Evolutionary conservation across 106 monocot species (phyloP).

Genomic region (Xerophyta viscosa): DNA sequence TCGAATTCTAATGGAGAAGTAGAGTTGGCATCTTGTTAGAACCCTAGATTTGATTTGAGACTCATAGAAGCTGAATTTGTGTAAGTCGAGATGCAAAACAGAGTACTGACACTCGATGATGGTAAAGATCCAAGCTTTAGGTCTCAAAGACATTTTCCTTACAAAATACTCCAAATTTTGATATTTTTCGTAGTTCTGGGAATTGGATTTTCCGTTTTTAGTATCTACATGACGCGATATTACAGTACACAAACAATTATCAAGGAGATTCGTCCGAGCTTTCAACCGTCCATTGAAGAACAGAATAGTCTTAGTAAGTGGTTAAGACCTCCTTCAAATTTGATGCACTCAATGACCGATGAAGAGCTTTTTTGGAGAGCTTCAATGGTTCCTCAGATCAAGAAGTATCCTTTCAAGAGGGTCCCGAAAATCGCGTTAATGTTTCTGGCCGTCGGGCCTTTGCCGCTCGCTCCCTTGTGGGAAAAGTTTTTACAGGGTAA

Average conservation of each 20-base stretch:
- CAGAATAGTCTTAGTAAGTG: neutral
- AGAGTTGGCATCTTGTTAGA: neutral
- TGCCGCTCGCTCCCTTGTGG: constrained; percentile 6
- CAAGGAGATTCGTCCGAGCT: constrained; percentile 26
- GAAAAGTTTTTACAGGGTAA: constrained; percentile 4
- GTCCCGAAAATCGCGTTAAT: constrained; percentile 4
- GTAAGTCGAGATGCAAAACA: constrained; percentile 10
- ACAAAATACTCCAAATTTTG: constrained; percentile 13
- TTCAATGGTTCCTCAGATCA: constrained; percentile 4
- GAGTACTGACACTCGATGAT: constrained; percentile 17
- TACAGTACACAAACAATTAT: neutral
- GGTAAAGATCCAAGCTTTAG: constrained; percentile 21
- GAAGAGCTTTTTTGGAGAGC: constrained; percentile 6
- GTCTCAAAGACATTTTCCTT: constrained; percentile 6
- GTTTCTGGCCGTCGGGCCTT: constrained; percentile 1
- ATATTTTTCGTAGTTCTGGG: constrained; percentile 17
- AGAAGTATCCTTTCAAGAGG: constrained; percentile 7
- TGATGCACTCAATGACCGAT: constrained; percentile 8
- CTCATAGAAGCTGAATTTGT: neutral
- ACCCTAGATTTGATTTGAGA: neutral
- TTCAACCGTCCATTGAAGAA: constrained; percentile 2
- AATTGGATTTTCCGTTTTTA: constrained; percentile 15
- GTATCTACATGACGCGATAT: constrained; percentile 16
- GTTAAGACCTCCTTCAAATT: constrained; percentile 1
- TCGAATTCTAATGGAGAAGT: neutral